These are phyloP conservation scores for Pythium scleroteichum DNA, from an alignment of 352 stramenopile species.

Conservation along the genomic window DNA sequence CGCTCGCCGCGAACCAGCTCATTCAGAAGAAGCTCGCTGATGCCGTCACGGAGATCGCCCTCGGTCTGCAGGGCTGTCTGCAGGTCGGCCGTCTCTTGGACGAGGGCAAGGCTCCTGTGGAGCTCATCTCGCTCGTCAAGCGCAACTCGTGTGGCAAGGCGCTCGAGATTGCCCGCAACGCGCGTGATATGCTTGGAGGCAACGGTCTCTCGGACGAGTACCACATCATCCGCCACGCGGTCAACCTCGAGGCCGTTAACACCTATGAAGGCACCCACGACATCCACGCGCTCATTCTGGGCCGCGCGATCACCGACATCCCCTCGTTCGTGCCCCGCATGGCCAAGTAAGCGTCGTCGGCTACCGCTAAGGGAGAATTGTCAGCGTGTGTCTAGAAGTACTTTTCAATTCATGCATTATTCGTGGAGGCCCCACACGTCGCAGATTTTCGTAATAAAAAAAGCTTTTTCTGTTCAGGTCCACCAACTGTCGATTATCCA, in stretches of 20 bases:
- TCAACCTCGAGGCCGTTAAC: slow-evolving; percentile 99
- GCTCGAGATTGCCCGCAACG: slow-evolving; percentile 90
- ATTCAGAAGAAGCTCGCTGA: slow-evolving; percentile 98
- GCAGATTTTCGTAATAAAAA: slow-evolving; percentile 17
- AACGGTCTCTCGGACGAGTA: slow-evolving; percentile 99
- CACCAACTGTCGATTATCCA: slow-evolving; percentile 20
- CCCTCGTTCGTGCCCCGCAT: slow-evolving; percentile 92
- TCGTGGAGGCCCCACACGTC: slow-evolving; percentile 23
- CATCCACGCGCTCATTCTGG: slow-evolving; percentile 98
- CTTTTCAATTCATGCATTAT: too few species aligned
- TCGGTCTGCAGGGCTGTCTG: slow-evolving; percentile 91
- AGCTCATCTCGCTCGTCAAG: slow-evolving; percentile 96
- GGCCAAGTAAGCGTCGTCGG: slow-evolving; percentile 45
- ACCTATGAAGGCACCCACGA: slow-evolving; percentile 99
- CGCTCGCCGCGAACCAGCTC: slow-evolving; percentile 97
- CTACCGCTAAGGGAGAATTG: too few species aligned
- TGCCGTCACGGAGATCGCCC: slow-evolving; percentile 96
- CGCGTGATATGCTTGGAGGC: slow-evolving; percentile 97
- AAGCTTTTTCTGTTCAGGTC: too few species aligned
- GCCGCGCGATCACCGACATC: slow-evolving; percentile 95
- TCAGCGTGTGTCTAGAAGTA: too few species aligned
- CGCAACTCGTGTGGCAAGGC: slow-evolving; percentile 95
- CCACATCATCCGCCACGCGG: slow-evolving; percentile 97
- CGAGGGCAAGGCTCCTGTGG: slow-evolving; percentile 64
- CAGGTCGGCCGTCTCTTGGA: slow-evolving; percentile 93